phyloP scores from a whole-genome alignment of 2,329 filamentous ascomycete species.

The Daldinia sp. region DNA sequence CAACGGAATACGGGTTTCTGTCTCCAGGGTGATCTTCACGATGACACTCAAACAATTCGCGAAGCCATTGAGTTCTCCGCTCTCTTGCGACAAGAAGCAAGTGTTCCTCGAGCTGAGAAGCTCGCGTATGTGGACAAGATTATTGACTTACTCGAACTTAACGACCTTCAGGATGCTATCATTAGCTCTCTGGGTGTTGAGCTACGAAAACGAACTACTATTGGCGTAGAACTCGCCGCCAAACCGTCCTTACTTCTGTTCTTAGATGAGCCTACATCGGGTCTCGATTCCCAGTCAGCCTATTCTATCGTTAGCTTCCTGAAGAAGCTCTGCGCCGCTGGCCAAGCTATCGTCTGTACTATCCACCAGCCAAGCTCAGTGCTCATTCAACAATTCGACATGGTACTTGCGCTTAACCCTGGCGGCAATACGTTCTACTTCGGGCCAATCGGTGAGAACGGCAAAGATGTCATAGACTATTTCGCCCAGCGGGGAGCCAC shows the following conservation, averaged over 20 bases:
- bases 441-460: constrained; percentile 76
- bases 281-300: constrained; percentile 76
- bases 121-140: constrained; percentile 91
- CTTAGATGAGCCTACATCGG: constrained; percentile 78
- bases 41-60: constrained; percentile 80
- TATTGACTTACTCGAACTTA: constrained; percentile 84
- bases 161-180: constrained; percentile 75
- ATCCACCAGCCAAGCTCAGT: constrained; percentile 79
- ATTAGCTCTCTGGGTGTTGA: constrained; percentile 74
- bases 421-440: constrained; percentile 81
- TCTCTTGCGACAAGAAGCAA: constrained; percentile 82
- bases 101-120: constrained; percentile 80
- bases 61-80: constrained; percentile 87
- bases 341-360: constrained; percentile 79
- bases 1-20: constrained; percentile 78
- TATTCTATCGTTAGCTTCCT: constrained; percentile 76
- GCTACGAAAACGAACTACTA: constrained; percentile 78
- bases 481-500: constrained; percentile 74
- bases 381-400: constrained; percentile 79
- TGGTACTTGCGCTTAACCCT: constrained; percentile 76
- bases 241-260: constrained; percentile 76
- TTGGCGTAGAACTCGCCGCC: constrained; percentile 78
- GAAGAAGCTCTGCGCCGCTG: constrained; percentile 73
- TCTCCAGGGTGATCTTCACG: constrained; percentile 79
- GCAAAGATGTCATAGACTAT: constrained; percentile 73